Percentiles rank a stretch among this genome's conserved stretches.
Conservation (phyloP, 306 rosid genomes). For the Casuarina glauca region DNA sequence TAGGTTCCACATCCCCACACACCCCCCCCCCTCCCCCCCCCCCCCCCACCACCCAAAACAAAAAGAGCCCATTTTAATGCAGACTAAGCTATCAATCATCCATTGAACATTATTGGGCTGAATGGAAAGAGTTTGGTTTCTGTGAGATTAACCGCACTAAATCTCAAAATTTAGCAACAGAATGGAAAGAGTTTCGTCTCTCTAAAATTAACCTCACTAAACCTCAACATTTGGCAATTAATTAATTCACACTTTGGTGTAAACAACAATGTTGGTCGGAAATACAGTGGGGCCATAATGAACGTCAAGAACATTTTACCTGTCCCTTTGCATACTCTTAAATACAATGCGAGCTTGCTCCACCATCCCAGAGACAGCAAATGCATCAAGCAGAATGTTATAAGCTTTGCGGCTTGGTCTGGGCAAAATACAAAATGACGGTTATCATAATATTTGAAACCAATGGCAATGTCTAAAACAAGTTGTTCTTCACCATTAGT, state of each 20-base stretch:
- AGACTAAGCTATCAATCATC: slow-evolving; percentile 16
- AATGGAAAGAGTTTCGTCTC: background rate
- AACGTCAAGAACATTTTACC: slow-evolving; percentile 44
- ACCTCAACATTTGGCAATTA: background rate
- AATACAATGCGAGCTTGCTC: slow-evolving; percentile 86
- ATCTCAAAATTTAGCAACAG: background rate
- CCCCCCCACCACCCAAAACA: background rate
- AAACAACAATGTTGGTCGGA: slow-evolving; percentile 3
- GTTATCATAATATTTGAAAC: background rate
- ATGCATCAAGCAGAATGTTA: slow-evolving; percentile 87
- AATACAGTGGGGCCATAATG: slow-evolving; percentile 6
- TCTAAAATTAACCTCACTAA: background rate
- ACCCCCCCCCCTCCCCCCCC: too few relatives aligned
- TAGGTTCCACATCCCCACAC: background rate
- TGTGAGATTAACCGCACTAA: background rate
- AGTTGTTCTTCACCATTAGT: background rate
- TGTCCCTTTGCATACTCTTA: slow-evolving; percentile 95
- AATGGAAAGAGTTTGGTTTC: background rate
- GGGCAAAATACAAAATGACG: slow-evolving; percentile 27
- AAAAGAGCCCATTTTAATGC: background rate
- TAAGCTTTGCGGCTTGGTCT: slow-evolving; percentile 95
- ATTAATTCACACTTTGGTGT: slow-evolving; percentile 2
- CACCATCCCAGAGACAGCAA: slow-evolving; percentile 92
- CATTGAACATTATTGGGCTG: background rate
- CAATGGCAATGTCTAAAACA: background rate